Conservation (phyloP, 1,139 yeast genomes). For the Scheffersomyces quercinus region DNA sequence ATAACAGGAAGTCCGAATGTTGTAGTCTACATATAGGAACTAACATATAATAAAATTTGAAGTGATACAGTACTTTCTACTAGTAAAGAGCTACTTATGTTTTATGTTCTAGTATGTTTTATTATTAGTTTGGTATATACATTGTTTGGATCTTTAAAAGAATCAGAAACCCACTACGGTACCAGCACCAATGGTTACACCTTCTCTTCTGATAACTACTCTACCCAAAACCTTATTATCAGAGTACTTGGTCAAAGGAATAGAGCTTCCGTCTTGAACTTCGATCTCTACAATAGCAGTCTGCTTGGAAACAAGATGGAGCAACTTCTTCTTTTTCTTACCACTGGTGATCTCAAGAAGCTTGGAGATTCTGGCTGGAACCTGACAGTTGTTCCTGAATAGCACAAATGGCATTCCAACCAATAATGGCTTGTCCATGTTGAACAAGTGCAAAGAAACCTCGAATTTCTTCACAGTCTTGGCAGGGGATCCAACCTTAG, state of each 20-base stretch:
- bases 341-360: constrained; percentile 51
- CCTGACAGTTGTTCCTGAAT: constrained; percentile 78
- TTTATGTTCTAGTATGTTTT: no score
- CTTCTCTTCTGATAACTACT: constrained; percentile 82
- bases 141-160: neutral
- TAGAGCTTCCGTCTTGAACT: constrained; percentile 50
- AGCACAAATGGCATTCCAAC: constrained; percentile 82
- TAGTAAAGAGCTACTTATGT: no score
- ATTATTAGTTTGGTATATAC: neutral
- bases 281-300: constrained; percentile 72
- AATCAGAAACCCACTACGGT: constrained; percentile 32
- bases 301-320: constrained; percentile 74
- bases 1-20: no score
- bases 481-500: constrained; percentile 50
- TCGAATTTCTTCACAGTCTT: constrained; percentile 51
- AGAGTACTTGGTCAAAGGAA: constrained; percentile 63
- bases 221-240: constrained; percentile 73
- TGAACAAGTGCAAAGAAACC: constrained; percentile 65
- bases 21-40: no score
- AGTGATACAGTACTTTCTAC: no score
- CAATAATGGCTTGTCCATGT: constrained; percentile 70
- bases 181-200: constrained; percentile 89
- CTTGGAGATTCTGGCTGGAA: constrained; percentile 68
- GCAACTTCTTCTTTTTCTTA: constrained; percentile 50
- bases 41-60: no score